A percentile compares a stretch with the other conserved stretches of the same genome.
Evolutionary conservation across 2,329 filamentous ascomycete genomes (phyloP).

Genomic region (Neurospora crassa): DNA sequence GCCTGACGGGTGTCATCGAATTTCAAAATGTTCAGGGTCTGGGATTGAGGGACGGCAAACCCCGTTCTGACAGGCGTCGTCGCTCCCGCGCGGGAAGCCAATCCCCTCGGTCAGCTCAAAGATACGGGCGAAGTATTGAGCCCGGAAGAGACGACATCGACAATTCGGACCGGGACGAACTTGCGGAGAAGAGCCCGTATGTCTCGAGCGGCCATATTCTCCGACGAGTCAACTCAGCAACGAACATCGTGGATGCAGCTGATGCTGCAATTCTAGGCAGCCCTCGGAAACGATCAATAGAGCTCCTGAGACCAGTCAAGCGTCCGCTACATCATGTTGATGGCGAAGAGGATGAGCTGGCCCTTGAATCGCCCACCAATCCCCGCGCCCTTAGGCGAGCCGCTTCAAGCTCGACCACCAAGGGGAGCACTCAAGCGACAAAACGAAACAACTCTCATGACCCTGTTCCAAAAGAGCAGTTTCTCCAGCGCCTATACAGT

Average conservation of each 20-base stretch:
- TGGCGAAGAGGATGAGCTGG: neutral
- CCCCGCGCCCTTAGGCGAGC: neutral
- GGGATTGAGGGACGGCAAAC: neutral
- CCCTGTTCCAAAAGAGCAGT: neutral
- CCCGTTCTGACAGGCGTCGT: constrained; percentile 10
- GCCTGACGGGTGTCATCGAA: constrained; percentile 6
- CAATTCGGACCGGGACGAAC: constrained; percentile 5
- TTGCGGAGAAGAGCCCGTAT: neutral
- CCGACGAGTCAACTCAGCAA: neutral
- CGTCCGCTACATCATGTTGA: neutral
- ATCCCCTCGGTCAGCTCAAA: neutral
- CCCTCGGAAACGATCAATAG: neutral
- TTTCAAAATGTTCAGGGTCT: constrained; percentile 6
- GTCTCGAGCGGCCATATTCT: neutral
- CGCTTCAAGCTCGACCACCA: constrained; percentile 7
- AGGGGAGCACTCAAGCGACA: constrained; percentile 6
- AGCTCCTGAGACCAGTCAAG: neutral
- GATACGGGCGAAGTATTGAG: neutral
- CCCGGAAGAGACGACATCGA: constrained; percentile 2
- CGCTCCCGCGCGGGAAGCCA: constrained; percentile 1
- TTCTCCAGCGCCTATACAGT: neutral
- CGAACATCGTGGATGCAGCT: neutral
- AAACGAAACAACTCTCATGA: neutral
- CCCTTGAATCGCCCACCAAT: neutral
- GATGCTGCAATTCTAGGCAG: neutral